Base-by-base conservation (phyloP, 2,329 filamentous ascomycete genomes). In the Raffaelea albimanens region DNA sequence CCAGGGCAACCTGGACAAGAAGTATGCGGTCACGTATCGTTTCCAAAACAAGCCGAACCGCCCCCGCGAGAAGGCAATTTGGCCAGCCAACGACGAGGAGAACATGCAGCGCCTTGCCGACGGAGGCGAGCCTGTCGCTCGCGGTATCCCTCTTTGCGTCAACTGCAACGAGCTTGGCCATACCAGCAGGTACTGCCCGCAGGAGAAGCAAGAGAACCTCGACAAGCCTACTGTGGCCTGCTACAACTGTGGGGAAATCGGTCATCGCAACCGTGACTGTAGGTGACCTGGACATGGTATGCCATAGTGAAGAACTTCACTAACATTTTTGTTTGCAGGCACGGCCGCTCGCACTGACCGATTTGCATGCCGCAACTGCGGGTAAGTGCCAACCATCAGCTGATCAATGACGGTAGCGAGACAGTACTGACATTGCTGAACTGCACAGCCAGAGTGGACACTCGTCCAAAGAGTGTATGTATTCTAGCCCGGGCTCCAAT, bases 201-300 rank as follows among this genome's bases (percentile, higher is more conserved):
- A 80, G 58, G 81, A 85, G 52, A 71, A 69, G 53, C 51, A 60
- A 0, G 78, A 82, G 57, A 64, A 59, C 21, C 59, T 62, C 2
- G 64, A 72, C 38, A 50, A 47, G 22, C 57, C 63, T 14, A 56
- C 70, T 34, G 72, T 85, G 43, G 70, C 68, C 42, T 88, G 84
- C 60, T 75, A 69, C 65, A 83, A 87, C 65, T 87, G 84, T 54
- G 66, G 72, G 4, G 70, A 73, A 36, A 64, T 70, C 22, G 83
- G 82, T 10, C 83, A 87, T 57, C 81, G 83, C 49, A 65, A 82
- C 45, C 79, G 83, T 45, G 82, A 88, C 55, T 88, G 84, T 80
- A 57, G 63, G 75, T 65, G 46, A n/a, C n/a, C n/a, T n/a, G 5
- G 14, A 11, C 7, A 18, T 21, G 5, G 2, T 11, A 9, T 9